These are phyloP conservation scores for Xylaria hypoxylon DNA, from an alignment of 2,329 filamentous ascomycete genomes.

Conservation along the genomic window DNA sequence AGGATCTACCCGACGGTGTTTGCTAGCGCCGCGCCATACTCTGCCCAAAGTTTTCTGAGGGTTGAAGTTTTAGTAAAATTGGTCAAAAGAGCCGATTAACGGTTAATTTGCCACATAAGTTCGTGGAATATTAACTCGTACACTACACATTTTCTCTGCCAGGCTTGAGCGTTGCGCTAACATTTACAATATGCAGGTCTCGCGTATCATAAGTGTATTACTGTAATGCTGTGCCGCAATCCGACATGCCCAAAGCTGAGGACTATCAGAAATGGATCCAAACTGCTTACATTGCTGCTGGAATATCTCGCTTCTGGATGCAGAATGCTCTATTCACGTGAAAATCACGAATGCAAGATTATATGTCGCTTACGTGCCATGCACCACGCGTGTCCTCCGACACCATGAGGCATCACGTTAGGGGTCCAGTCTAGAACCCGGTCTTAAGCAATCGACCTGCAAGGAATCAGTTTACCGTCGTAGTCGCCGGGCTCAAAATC, in stretches of 20 bases:
- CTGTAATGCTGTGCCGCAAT: conserved; percentile 4
- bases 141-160: not conserved
- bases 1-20: conserved; percentile 11
- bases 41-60: too few relatives aligned
- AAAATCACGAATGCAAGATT: not conserved
- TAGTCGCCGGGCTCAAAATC: not conserved
- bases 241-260: not conserved
- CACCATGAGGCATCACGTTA: not conserved
- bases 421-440: not conserved
- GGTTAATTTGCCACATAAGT: not conserved
- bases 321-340: conserved; percentile 1
- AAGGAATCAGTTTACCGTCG: not conserved
- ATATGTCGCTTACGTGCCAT: not conserved
- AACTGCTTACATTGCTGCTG: not conserved
- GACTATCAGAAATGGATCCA: not conserved
- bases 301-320: too few relatives aligned
- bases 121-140: not conserved
- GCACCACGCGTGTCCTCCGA: not conserved
- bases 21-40: not conserved
- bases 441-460: not conserved
- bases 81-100: not conserved
- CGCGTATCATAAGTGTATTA: not conserved
- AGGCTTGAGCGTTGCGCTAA: not conserved
- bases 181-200: not conserved
- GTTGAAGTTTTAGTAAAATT: not conserved